phyloP scores from a whole-genome alignment of 169 alveolate species.

The Plasmodium fragile region DNA sequence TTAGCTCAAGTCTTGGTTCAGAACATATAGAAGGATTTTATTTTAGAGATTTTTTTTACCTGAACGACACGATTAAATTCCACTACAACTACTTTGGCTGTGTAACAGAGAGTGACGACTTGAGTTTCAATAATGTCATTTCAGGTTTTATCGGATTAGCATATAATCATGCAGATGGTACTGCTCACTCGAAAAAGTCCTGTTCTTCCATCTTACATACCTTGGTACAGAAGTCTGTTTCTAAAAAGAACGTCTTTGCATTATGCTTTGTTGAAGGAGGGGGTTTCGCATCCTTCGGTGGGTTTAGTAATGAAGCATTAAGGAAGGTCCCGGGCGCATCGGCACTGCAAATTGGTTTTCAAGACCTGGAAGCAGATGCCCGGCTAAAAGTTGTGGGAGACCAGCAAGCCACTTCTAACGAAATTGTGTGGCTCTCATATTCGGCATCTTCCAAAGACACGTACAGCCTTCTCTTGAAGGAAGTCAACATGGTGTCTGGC shows the following conservation, averaged over 20 bases:
- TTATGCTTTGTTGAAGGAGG: slow-evolving; percentile 41
- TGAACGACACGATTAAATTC: background rate
- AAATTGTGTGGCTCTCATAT: slow-evolving; percentile 17
- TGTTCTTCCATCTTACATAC: slow-evolving; percentile 23
- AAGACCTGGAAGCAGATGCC: background rate
- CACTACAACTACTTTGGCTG: slow-evolving; percentile 31
- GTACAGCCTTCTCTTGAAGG: slow-evolving; percentile 9
- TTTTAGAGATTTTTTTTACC: slow-evolving; percentile 33
- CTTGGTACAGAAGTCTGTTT: slow-evolving; percentile 7
- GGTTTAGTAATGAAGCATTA: slow-evolving; percentile 2
- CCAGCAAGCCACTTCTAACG: background rate
- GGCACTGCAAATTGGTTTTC: background rate
- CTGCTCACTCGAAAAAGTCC: background rate
- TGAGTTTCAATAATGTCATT: slow-evolving; percentile 19
- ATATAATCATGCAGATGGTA: background rate
- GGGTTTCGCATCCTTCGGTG: slow-evolving; percentile 55
- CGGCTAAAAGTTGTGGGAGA: background rate
- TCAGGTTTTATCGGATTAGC: slow-evolving; percentile 64
- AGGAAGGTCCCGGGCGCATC: background rate
- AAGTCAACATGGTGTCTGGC: background rate
- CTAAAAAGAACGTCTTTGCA: slow-evolving; percentile 43
- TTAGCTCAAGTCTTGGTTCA: slow-evolving; percentile 1
- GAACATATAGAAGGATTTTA: slow-evolving; percentile 45
- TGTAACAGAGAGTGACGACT: slow-evolving; percentile 20
- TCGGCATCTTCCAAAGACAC: background rate